Evolutionary conservation across 192 early-diverging fungal genomes (phyloP).

Genomic region (Podila verticillata): DNA sequence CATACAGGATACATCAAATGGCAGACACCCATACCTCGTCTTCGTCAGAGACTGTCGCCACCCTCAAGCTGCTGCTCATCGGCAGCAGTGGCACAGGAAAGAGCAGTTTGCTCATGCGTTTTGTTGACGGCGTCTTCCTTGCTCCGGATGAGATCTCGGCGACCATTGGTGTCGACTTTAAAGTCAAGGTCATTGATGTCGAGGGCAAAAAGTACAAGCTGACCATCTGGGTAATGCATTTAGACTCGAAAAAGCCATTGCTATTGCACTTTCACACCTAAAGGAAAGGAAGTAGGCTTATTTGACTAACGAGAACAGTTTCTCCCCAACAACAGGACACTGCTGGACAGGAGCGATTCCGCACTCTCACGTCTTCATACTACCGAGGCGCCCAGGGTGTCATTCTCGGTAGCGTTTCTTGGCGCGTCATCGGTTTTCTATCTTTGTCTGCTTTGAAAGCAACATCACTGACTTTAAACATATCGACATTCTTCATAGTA

Average conservation of each 20-base stretch:
- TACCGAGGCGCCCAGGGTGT: constrained; percentile 99
- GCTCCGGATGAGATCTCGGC: constrained; percentile 92
- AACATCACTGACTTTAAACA: neutral
- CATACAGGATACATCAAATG: neutral
- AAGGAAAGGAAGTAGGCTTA: neutral
- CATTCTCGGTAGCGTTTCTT: constrained; percentile 79
- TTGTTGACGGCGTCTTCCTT: constrained; percentile 94
- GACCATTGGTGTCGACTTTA: constrained; percentile 98
- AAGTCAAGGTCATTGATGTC: constrained; percentile 89
- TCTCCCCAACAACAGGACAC: constrained; percentile 78
- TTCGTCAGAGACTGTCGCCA: constrained; percentile 71
- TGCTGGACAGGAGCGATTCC: constrained; percentile 98
- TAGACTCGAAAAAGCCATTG: neutral
- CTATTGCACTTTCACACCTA: too few relatives aligned
- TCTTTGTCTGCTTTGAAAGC: neutral
- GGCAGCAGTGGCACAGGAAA: constrained; percentile 98
- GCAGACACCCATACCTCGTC: constrained; percentile 20
- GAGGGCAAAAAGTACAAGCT: constrained; percentile 93
- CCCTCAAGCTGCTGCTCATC: constrained; percentile 94
- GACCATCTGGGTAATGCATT: constrained; percentile 85
- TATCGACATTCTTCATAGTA: constrained; percentile 61
- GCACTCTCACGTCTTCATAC: constrained; percentile 96
- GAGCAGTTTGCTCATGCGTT: constrained; percentile 90
- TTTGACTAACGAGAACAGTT: neutral
- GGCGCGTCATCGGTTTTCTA: neutral